These are phyloP conservation scores for Daldinia bambusicola DNA, from an alignment of 495 filamentous ascomycete species.

Conservation along the genomic window DNA sequence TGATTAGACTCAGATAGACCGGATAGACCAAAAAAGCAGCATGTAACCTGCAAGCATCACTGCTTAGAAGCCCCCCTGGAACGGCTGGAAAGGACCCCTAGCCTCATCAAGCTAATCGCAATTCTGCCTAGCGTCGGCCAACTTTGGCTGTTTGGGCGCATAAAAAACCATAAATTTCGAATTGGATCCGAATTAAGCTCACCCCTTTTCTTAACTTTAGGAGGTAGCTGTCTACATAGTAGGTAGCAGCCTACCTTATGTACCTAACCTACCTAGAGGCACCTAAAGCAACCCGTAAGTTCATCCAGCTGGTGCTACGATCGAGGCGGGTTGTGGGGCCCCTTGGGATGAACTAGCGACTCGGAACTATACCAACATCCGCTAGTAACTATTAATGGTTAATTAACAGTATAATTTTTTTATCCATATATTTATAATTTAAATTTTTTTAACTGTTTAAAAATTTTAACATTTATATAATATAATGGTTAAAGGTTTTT, in stretches of 20 bases:
- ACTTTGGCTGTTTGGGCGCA: constrained; percentile 2
- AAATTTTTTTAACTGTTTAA: no score
- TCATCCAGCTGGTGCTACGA: constrained; percentile 4
- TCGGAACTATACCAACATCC: no score
- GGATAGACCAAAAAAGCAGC: constrained; percentile 15
- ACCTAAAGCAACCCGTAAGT: constrained; percentile 15
- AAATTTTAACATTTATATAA: no score
- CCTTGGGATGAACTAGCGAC: constrained; percentile 9
- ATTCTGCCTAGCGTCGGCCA: constrained; percentile 11
- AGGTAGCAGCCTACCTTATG: no score
- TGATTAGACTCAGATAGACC: no score
- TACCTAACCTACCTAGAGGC: background rate
- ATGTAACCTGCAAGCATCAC: constrained; percentile 19
- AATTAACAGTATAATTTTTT: no score
- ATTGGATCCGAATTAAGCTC: constrained; percentile 1
- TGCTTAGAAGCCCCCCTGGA: background rate
- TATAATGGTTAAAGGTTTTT: no score
- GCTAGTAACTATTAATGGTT: no score
- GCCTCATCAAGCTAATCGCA: constrained; percentile 9
- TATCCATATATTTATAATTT: no score
- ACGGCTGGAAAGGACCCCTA: constrained; percentile 14
- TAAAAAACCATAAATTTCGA: constrained; percentile 19
- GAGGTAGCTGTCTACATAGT: background rate
- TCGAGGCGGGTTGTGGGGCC: constrained; percentile 10
- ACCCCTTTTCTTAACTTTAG: background rate